Percentiles rank a stretch among this genome's conserved stretches.
Evolutionary conservation across 1,139 yeast genomes (phyloP).

Genomic region (Wickerhamomyces sp.): DNA sequence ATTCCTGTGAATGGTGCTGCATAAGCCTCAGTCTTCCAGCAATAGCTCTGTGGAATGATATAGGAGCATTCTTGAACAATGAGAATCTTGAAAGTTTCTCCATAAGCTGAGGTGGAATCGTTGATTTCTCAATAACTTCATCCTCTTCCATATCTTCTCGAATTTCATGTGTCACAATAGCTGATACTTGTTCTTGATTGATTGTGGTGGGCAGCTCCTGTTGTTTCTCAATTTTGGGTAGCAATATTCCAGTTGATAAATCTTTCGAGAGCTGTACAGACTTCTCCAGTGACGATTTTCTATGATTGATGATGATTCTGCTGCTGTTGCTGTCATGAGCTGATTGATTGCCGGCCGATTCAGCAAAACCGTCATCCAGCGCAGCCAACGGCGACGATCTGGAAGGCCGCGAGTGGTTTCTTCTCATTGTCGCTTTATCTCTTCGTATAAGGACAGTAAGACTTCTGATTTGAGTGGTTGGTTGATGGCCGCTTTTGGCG

Average conservation of each 20-base stretch:
- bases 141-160: background rate
- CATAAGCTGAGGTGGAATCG: constrained; percentile 49
- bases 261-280: background rate
- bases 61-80: constrained; percentile 61
- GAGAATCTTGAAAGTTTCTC: constrained; percentile 53
- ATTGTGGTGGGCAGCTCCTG: too few relatives aligned
- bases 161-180: too few relatives aligned
- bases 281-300: background rate
- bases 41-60: constrained; percentile 53
- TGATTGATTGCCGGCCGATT: background rate
- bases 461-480: too few relatives aligned
- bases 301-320: background rate
- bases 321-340: too few relatives aligned
- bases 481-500: too few relatives aligned
- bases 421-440: background rate
- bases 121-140: constrained; percentile 5
- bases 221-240: too few relatives aligned
- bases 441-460: background rate
- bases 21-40: constrained; percentile 54
- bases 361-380: background rate
- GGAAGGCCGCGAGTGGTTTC: background rate
- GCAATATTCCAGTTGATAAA: background rate
- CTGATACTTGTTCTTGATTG: too few relatives aligned
- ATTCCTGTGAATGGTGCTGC: constrained; percentile 62
- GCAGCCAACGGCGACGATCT: constrained; percentile 1